Percentiles rank a stretch among this genome's conserved stretches.
Conservation (phyloP, 2,329 filamentous ascomycete species). For the Aspergillus sp. region DNA sequence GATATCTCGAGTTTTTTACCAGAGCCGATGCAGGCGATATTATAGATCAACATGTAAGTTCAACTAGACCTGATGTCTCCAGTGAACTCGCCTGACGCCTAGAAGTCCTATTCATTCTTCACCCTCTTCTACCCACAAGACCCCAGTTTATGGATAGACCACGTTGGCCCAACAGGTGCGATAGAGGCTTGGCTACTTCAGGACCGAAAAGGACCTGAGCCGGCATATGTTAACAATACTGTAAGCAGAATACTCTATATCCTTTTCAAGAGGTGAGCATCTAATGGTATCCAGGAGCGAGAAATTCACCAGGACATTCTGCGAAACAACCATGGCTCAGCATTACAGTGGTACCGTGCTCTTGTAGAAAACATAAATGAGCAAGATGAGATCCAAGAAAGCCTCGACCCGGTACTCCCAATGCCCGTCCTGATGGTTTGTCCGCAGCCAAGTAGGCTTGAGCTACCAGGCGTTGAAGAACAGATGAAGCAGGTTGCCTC, state of each 20-base stretch:
- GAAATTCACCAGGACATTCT: conserved; percentile 21
- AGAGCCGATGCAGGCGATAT: conserved; percentile 13
- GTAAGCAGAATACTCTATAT: conserved; percentile 6
- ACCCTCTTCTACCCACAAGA: conserved; percentile 25
- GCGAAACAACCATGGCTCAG: conserved; percentile 17
- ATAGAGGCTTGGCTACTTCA: conserved; percentile 22
- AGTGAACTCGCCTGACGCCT: neutral
- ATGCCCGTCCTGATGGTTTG: conserved; percentile 22
- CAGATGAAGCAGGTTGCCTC: conserved; percentile 17
- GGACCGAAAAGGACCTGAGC: conserved; percentile 15
- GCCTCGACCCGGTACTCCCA: conserved; percentile 15
- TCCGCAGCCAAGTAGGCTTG: conserved; percentile 11
- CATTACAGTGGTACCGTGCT: conserved; percentile 27
- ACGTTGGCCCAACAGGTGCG: conserved; percentile 22
- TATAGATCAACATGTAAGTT: conserved; percentile 26
- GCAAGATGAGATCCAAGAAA: conserved; percentile 19
- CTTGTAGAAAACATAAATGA: conserved; percentile 22
- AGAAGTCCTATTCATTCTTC: conserved; percentile 24
- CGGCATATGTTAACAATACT: conserved; percentile 21
- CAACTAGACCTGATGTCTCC: neutral
- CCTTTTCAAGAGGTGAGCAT: neutral
- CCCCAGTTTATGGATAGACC: conserved; percentile 18
- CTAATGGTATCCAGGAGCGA: conserved; percentile 17
- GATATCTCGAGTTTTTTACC: conserved; percentile 25
- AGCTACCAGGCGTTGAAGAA: conserved; percentile 13